Conservation (phyloP, 257 asterid species). For the Przewalskia tangutica region DNA sequence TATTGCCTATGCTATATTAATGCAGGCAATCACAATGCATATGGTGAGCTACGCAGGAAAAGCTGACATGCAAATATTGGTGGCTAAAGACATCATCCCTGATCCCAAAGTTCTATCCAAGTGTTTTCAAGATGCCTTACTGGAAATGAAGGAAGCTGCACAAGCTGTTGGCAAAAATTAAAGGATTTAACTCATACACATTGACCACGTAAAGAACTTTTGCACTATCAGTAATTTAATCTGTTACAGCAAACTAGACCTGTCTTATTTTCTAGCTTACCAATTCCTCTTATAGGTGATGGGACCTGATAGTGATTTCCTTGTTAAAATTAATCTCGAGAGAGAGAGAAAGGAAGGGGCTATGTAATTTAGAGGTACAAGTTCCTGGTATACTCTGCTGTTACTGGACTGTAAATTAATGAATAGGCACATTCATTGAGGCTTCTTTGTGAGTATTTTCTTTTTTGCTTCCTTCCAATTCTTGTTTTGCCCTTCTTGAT, state of each 20-base stretch:
- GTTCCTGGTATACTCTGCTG: neutral
- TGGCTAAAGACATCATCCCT: conserved; percentile 58
- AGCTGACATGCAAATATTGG: conserved; percentile 70
- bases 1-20: neutral
- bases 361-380: neutral
- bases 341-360: neutral
- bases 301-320: neutral
- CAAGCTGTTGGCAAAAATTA: conserved; percentile 5
- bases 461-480: neutral
- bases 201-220: neutral
- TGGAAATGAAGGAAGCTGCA: conserved; percentile 51
- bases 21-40: conserved; percentile 67
- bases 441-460: neutral
- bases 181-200: neutral
- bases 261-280: neutral
- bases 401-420: neutral
- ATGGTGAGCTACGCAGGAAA: conserved; percentile 74
- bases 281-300: neutral
- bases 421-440: neutral
- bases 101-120: conserved; percentile 57
- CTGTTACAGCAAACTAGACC: neutral
- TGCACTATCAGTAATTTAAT: neutral
- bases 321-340: neutral
- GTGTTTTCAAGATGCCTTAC: conserved; percentile 57
- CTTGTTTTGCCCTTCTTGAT: neutral